These are phyloP conservation scores for Sphaerulina populicola DNA, from an alignment of 2,329 filamentous ascomycete species.

Conservation along the genomic window DNA sequence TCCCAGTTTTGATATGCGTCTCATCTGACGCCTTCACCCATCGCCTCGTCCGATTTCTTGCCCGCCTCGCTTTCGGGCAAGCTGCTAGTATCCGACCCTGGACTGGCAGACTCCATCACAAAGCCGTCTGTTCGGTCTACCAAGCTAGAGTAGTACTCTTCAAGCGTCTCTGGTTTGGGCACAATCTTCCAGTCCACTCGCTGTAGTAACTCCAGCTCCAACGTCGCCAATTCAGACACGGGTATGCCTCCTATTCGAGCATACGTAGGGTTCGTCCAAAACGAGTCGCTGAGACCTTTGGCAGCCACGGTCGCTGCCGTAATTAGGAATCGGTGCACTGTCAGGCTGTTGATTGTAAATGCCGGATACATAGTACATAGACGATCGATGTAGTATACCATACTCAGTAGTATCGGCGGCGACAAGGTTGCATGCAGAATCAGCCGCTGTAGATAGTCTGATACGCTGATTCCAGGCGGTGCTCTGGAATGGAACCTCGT, in stretches of 20 bases:
- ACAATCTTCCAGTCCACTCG: conserved; percentile 95
- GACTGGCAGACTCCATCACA: conserved; percentile 38
- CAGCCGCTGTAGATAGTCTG: conserved; percentile 85
- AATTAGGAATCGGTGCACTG: conserved; percentile 94
- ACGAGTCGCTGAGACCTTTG: conserved; percentile 91
- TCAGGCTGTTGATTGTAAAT: conserved; percentile 93
- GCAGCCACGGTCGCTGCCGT: conserved; percentile 91
- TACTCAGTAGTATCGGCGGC: conserved; percentile 87
- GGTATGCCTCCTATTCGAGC: conserved; percentile 88
- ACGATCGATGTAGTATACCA: conserved; percentile 98
- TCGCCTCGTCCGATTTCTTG: conserved; percentile 9
- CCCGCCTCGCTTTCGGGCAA: conserved; percentile 12
- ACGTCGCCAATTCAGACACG: conserved; percentile 75
- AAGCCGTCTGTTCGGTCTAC: conserved; percentile 60
- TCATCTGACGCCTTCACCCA: conserved; percentile 11
- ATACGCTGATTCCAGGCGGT: conserved; percentile 84
- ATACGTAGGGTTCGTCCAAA: conserved; percentile 98
- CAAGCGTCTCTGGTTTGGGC: conserved; percentile 83
- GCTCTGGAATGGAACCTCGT: conserved; percentile 82
- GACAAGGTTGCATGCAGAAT: conserved; percentile 90
- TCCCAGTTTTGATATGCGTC: background rate
- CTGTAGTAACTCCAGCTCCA: conserved; percentile 90
- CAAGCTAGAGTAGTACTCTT: conserved; percentile 84
- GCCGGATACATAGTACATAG: conserved; percentile 85
- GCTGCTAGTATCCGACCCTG: conserved; percentile 17